Base-by-base conservation (phyloP, 139 green algal genomes). In the Spirogloea muscicola region DNA sequence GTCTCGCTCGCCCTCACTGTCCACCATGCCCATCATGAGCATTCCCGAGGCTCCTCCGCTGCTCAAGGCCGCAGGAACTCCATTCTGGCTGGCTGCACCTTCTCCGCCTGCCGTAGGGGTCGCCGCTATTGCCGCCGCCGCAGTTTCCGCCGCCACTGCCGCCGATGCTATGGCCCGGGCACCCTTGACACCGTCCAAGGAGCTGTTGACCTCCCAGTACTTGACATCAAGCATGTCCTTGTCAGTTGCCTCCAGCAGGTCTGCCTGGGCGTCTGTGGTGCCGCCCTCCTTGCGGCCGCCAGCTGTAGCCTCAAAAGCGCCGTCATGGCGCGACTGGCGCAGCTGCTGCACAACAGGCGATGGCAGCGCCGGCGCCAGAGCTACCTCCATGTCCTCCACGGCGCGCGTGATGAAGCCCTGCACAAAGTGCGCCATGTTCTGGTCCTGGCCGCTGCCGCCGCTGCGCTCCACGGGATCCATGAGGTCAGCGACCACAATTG, bases 331-430 rank as follows among this genome's bases (percentile, higher is more conserved):
- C n/a, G n/a, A n/a, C n/a, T n/a, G n/a, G n/a, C n/a, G n/a, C n/a
- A n/a, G n/a, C n/a, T n/a, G n/a, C n/a, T n/a, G 36, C 4, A 49
- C 18, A 5, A 25, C 34, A 13, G 34, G 38, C 27, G 51, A 58
- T 21, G 21, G 55, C 43, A 48, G 5, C 37, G 46, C 27, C 37
- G 48, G 49, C 39, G 38, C 68, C 40, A 90, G 76, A 21, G 64
- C 69, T 38, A 83, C 75, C 68, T 91, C 84, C 1, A 91, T 83
- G 3, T 79, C 71, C 70, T 84, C 74, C 6, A 91, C 84, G 7
- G 92, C 90, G 66, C 95, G 94, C 70, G 93, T 92, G 33, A 97
- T 79, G 74, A 97, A 97, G 27, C 82, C 79, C 82, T 86, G 81
- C 49, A 86, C 81, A n/a, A 82, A 84, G 31, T 82, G 68, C 38